Conservation (phyloP, 2,329 filamentous ascomycete genomes). For the Aspergillus versicolor region DNA sequence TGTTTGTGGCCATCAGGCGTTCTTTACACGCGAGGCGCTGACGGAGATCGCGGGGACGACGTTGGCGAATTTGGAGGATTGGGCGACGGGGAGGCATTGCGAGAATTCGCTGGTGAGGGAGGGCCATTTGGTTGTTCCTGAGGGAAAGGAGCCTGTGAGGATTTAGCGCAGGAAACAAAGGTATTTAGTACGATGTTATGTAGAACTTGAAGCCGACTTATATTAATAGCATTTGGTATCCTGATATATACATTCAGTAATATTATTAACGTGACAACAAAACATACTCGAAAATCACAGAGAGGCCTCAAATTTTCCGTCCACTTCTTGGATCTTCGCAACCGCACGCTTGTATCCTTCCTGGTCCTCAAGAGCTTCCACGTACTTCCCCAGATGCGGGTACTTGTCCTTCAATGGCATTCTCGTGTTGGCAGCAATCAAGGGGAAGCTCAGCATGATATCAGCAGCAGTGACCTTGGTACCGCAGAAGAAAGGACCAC, state of each 20-base stretch:
- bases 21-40: slow-evolving; percentile 67
- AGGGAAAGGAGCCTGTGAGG: slow-evolving; percentile 30
- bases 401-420: slow-evolving; percentile 37
- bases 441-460: slow-evolving; percentile 48
- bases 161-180: slow-evolving; percentile 16
- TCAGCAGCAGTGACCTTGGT: slow-evolving; percentile 45
- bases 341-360: slow-evolving; percentile 42
- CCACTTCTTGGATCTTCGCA: slow-evolving; percentile 42
- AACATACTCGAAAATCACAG: slow-evolving; percentile 20
- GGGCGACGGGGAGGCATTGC: slow-evolving; percentile 25
- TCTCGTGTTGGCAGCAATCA: slow-evolving; percentile 39
- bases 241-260: not conserved
- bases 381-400: slow-evolving; percentile 39
- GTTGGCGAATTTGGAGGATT: slow-evolving; percentile 53
- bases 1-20: slow-evolving; percentile 67
- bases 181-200: not conserved
- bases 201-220: not conserved
- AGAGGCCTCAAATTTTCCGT: slow-evolving; percentile 36
- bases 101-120: slow-evolving; percentile 31
- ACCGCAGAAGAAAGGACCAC: slow-evolving; percentile 44
- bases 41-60: slow-evolving; percentile 63
- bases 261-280: not conserved
- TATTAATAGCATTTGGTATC: not conserved
- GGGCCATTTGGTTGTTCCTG: slow-evolving; percentile 27
- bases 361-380: slow-evolving; percentile 34